A percentile compares a stretch with the other conserved stretches of the same genome.
Conservation (phyloP, 148 eudicot genomes). For the Oxyria digyna region DNA sequence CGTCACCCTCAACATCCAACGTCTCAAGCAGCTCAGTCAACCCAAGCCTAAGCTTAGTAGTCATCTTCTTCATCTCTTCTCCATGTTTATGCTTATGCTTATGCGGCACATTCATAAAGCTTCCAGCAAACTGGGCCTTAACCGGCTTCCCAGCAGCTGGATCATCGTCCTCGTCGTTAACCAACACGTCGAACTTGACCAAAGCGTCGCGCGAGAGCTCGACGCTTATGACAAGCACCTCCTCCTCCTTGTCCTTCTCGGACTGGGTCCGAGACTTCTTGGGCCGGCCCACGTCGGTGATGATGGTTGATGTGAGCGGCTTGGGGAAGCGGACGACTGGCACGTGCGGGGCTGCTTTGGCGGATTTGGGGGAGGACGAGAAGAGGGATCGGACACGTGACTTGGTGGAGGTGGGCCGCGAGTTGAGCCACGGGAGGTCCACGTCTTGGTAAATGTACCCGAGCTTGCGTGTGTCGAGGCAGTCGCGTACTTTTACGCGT, state of each 20-base stretch:
- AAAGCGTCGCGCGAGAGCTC: constrained; percentile 29
- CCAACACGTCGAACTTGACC: constrained; percentile 58
- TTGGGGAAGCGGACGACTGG: constrained; percentile 26
- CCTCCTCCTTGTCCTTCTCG: constrained; percentile 50
- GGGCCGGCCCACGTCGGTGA: constrained; percentile 49
- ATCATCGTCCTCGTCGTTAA: constrained; percentile 60
- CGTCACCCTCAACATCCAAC: constrained; percentile 74
- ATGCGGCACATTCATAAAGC: constrained; percentile 75
- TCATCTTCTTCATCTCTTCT: constrained; percentile 23
- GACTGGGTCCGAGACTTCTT: constrained; percentile 44
- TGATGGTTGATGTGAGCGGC: constrained; percentile 27
- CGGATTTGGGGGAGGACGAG: constrained; percentile 21
- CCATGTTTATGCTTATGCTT: constrained; percentile 33
- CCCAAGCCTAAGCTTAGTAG: constrained; percentile 45
- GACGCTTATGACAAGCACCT: constrained; percentile 36
- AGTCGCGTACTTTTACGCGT: constrained; percentile 43
- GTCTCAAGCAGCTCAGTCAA: constrained; percentile 57
- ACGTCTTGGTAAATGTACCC: constrained; percentile 63
- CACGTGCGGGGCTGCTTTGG: constrained; percentile 24
- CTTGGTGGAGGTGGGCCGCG: constrained; percentile 26
- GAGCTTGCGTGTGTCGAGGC: constrained; percentile 39
- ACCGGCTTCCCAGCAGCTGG: constrained; percentile 22
- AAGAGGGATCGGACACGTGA: constrained; percentile 18
- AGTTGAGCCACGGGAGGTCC: constrained; percentile 43
- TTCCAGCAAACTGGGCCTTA: constrained; percentile 69